Conservation (phyloP, 2,329 filamentous ascomycete species). For the Laburnicola sp. region DNA sequence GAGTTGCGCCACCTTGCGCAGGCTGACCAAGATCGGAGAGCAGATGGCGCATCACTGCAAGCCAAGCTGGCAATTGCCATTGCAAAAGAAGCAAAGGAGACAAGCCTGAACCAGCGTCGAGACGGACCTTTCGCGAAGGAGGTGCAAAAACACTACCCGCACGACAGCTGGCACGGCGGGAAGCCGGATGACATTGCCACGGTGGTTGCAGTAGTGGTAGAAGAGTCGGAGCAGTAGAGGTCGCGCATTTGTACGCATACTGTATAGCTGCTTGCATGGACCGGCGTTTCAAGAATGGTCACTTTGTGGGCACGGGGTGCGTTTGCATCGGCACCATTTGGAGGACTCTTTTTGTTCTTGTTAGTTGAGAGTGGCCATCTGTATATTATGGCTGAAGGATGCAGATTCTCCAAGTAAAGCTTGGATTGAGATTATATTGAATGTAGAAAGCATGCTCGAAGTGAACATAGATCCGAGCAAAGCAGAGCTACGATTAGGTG, state of each 20-base stretch:
- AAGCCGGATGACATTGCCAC: slow-evolving; percentile 97
- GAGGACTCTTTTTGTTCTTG: not conserved
- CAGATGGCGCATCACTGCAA: slow-evolving; percentile 65
- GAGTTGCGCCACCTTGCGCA: slow-evolving; percentile 59
- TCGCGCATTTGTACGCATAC: slow-evolving; percentile 20
- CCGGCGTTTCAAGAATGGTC: slow-evolving; percentile 28
- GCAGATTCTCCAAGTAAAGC: too few relatives aligned
- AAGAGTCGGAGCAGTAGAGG: slow-evolving; percentile 21
- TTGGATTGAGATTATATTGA: too few relatives aligned
- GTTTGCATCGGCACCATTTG: slow-evolving; percentile 12
- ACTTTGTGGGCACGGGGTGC: not conserved
- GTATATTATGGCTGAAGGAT: too few relatives aligned
- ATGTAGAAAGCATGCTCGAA: too few relatives aligned
- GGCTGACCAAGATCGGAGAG: slow-evolving; percentile 49
- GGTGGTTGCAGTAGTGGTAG: slow-evolving; percentile 62
- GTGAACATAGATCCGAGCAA: too few relatives aligned
- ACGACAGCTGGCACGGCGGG: slow-evolving; percentile 85
- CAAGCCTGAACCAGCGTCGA: slow-evolving; percentile 76
- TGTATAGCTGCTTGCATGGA: slow-evolving; percentile 27
- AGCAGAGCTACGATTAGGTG: too few relatives aligned
- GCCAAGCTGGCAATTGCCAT: slow-evolving; percentile 78
- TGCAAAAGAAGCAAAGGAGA: slow-evolving; percentile 78
- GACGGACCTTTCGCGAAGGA: slow-evolving; percentile 96
- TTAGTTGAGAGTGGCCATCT: too few relatives aligned
- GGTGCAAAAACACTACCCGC: slow-evolving; percentile 82